A percentile compares a stretch with the other conserved stretches of the same genome.
phyloP scores from a whole-genome alignment of 768 basidiomycete genomes.

The Hericium rajendrae region DNA sequence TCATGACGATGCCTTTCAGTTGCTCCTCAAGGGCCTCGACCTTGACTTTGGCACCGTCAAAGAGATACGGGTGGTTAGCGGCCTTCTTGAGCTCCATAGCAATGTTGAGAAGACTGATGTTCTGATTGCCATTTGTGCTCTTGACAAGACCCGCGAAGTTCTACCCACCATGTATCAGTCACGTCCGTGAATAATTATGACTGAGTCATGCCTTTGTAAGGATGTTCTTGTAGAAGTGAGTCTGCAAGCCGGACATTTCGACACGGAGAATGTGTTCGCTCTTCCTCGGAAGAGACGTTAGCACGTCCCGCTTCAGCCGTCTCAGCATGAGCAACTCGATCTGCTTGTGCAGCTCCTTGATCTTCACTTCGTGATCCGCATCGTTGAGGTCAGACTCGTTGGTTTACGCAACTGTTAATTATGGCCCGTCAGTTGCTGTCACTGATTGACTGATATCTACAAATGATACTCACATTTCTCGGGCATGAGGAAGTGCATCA shows the following conservation, averaged over 20 bases:
- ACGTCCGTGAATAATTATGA: not conserved
- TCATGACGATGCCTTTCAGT: slow-evolving; percentile 95
- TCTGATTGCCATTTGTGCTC: slow-evolving; percentile 79
- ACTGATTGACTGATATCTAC: not conserved
- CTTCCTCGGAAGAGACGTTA: slow-evolving; percentile 94
- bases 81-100: slow-evolving; percentile 99
- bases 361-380: slow-evolving; percentile 87
- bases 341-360: slow-evolving; percentile 91
- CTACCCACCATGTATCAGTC: slow-evolving; percentile 27
- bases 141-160: slow-evolving; percentile 91
- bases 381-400: slow-evolving; percentile 95
- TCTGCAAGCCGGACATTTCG: slow-evolving; percentile 94
- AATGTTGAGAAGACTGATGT: slow-evolving; percentile 94
- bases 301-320: slow-evolving; percentile 90
- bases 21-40: slow-evolving; percentile 65
- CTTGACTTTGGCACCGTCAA: slow-evolving; percentile 83
- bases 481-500: slow-evolving; percentile 99
- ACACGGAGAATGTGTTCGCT: slow-evolving; percentile 96
- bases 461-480: slow-evolving; percentile 67
- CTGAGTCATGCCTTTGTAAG: slow-evolving; percentile 61
- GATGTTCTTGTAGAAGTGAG: slow-evolving; percentile 98
- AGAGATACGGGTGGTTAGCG: slow-evolving; percentile 95
- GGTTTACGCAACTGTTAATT: slow-evolving; percentile 64
- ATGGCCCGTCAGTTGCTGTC: not conserved
- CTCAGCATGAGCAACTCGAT: slow-evolving; percentile 91